phyloP scores from a whole-genome alignment of 2,329 filamentous ascomycete species.

The Zymoseptoria brevis region DNA sequence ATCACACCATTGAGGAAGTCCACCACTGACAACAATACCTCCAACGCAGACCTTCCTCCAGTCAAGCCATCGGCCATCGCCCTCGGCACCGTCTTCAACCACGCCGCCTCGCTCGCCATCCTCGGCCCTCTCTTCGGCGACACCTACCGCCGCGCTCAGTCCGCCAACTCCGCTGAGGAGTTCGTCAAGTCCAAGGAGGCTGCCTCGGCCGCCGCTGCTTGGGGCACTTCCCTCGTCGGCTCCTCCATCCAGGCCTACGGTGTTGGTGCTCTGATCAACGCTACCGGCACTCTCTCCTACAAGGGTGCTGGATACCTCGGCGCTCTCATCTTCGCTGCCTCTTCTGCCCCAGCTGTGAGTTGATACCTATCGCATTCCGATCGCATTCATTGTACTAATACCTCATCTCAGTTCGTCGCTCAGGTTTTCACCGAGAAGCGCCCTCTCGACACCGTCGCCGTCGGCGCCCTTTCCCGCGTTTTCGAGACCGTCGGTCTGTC shows the following conservation, averaged over 20 bases:
- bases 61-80: conserved; percentile 98
- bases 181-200: conserved; percentile 92
- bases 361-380: neutral
- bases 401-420: conserved; percentile 59
- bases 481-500: conserved; percentile 90
- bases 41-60: conserved; percentile 55
- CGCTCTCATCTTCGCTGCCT: conserved; percentile 82
- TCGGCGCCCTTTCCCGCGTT: conserved; percentile 74
- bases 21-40: conserved; percentile 9
- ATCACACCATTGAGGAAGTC: neutral
- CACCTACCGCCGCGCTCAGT: conserved; percentile 86
- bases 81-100: conserved; percentile 91
- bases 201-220: conserved; percentile 74
- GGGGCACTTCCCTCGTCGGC: conserved; percentile 83
- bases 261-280: conserved; percentile 55
- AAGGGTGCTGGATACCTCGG: conserved; percentile 96
- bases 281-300: conserved; percentile 89
- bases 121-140: conserved; percentile 86
- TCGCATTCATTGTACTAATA: conserved; percentile 17
- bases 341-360: conserved; percentile 76
- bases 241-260: conserved; percentile 57
- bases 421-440: conserved; percentile 88
- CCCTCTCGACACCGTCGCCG: conserved; percentile 79
- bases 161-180: conserved; percentile 90
- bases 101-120: conserved; percentile 80